Base-by-base conservation (phyloP, 768 basidiomycete species). In the Mycena galopus region DNA sequence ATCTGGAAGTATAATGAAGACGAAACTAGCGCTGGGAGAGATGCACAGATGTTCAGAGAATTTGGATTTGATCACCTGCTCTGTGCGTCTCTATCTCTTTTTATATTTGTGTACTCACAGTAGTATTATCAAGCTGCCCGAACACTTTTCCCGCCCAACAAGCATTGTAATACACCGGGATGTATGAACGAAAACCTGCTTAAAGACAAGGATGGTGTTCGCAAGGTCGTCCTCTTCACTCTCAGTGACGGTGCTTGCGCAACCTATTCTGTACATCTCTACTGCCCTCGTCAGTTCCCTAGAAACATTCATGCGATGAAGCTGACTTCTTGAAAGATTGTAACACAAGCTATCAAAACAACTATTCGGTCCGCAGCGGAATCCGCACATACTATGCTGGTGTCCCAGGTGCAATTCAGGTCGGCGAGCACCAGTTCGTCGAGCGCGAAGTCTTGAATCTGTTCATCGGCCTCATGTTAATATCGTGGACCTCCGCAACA, bases 211-310 rank as follows among this genome's bases (percentile, higher is more conserved):
- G 47, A 50, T 14, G 23, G 47, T 14, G 14, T 50, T n/a, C 47
- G 47, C 47, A 50, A 50, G 14, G 47, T 50, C 14, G 47, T 50
- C 6, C 47, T 50, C 21, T n/a, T 50, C 74, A 69, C 16, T 79
- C 77, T 56, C 55, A 73, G 42, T 19, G 42, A 42, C 17, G 42
- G 42, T 42, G 42, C 42, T 19, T 42, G 42, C 16, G 42, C 42
- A 19, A 42, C 42, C 42, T 42, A 42, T 17, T 42, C 42, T 42
- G 42, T 42, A 9, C 42, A 42, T 19, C 17, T 42, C 4, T 42
- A 42, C 42, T 42, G 42, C 42, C 42, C 42, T 19, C 42, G 42
- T 42, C 42, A 12, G 42, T 42, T 42, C 42, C 14, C 42, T 42
- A 42, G 17, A 42, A 11, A 16, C 42, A 42, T 42, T 19, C 42